Percentiles rank a stretch among this genome's conserved stretches.
phyloP scores from a whole-genome alignment of 805 yeast species.

The Nakazawaea laoshanensis region DNA sequence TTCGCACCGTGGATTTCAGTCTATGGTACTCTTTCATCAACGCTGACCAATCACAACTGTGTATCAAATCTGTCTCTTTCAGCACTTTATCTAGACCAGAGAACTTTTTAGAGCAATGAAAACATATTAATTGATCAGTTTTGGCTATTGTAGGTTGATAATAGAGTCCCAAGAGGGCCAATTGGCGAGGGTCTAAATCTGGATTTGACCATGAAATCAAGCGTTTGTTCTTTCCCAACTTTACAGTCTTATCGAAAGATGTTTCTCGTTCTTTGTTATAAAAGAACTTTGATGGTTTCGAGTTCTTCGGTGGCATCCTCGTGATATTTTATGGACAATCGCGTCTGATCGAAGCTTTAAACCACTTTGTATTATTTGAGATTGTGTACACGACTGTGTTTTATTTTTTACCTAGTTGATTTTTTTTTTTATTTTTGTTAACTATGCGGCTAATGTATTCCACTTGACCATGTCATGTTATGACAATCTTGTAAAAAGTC shows the following conservation, averaged over 20 bases:
- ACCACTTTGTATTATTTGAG: too few relatives aligned
- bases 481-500: constrained; percentile 39
- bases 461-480: constrained; percentile 57
- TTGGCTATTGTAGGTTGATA: constrained; percentile 7
- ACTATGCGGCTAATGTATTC: constrained; percentile 14
- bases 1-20: too few relatives aligned
- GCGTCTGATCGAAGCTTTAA: too few relatives aligned
- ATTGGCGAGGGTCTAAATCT: constrained; percentile 1
- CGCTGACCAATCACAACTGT: constrained; percentile 1
- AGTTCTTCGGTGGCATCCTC: constrained; percentile 4
- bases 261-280: too few relatives aligned
- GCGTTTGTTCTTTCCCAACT: constrained; percentile 6
- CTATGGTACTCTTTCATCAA: too few relatives aligned
- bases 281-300: not conserved
- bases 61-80: not conserved
- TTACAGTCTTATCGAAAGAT: constrained; percentile 3
- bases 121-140: constrained; percentile 7
- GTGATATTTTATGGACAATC: too few relatives aligned
- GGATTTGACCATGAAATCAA: constrained; percentile 3
- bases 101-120: constrained; percentile 4
- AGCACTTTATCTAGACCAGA: not conserved
- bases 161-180: constrained; percentile 5
- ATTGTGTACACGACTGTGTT: too few relatives aligned
- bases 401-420: not conserved
- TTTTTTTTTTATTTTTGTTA: not conserved